Conservation (phyloP, 768 basidiomycete species). For the Candolleomyces efflorescens region DNA sequence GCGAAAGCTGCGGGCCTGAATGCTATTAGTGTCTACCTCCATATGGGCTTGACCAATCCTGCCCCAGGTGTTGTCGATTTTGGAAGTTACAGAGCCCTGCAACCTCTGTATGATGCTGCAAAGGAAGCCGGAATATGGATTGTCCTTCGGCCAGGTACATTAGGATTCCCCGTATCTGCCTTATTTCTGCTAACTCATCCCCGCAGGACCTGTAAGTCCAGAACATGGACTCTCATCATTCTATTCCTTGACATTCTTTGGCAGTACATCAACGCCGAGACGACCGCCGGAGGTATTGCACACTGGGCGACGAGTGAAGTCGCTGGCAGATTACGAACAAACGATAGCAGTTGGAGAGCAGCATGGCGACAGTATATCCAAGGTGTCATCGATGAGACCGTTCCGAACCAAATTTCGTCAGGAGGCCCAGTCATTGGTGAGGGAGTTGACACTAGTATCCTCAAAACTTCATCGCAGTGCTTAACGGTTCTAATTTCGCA, state of each 20-base stretch:
- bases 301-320: conserved; percentile 70
- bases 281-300: conserved; percentile 69
- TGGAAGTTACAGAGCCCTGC: conserved; percentile 60
- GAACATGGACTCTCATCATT: neutral
- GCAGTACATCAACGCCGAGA: conserved; percentile 73
- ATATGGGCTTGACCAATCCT: conserved; percentile 78
- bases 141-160: conserved; percentile 66
- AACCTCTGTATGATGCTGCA: conserved; percentile 72
- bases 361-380: conserved; percentile 74
- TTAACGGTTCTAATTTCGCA: conserved; percentile 1
- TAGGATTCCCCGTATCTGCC: neutral
- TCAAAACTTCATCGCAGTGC: neutral
- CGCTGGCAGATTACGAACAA: conserved; percentile 66
- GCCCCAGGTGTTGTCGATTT: conserved; percentile 73
- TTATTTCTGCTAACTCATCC: neutral
- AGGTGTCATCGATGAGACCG: conserved; percentile 56
- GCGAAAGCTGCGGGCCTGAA: conserved; percentile 80
- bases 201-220: conserved; percentile 35
- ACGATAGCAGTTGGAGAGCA: conserved; percentile 62
- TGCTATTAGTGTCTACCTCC: conserved; percentile 71
- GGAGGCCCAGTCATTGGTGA: conserved; percentile 75
- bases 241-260: neutral
- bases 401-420: conserved; percentile 60
- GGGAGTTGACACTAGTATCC: conserved; percentile 12
- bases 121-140: conserved; percentile 73